Base-by-base conservation (phyloP, 345 rosid genomes). In the Arabidopsis suecica region DNA sequence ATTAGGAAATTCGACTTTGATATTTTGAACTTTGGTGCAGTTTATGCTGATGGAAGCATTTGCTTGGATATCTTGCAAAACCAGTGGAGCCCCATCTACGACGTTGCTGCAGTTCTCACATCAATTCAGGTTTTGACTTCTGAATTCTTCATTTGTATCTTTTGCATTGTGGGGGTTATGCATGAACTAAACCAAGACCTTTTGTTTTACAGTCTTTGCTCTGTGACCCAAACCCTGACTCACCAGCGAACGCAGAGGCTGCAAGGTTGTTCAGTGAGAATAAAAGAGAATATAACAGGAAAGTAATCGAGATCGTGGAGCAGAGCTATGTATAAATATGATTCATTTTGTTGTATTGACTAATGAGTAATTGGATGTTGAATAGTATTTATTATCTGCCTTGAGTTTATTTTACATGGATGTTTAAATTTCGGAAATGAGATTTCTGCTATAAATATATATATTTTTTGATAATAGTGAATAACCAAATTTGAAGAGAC, bases 31-130 rank as follows among this genome's bases (percentile, higher is more conserved):
- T 47, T 62, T 53, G 65, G 38, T 68, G 73, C 81, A 89, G 95
- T 89, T 68, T 89, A 89, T 74, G 92, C 92, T 0, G 95, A 89
- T 85, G 92, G 95, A 72, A 87, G 91, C 71, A 89, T 89, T 57
- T 89, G 95, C 73, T 80, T 89, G 84, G 92, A 86, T 78, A 89
- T 89, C 65, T 82, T 89, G 66, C 95, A 87, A 80, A 89, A 87
- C 63, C 87, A 89, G 69, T 89, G 95, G 95, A 86, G 89, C 65
- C 96, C 96, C 1, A 89, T 89, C 28, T 87, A 89, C n/a, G 90
- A 89, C 34, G 92, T 88, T 1, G 83, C 96, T 18, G 90, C 96
- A 1, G 82, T 89, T 68, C 87, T 89, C 63, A 89, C 96, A 28
- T 89, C 96, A 13, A 88, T 89, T 72, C 96, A 87, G 95, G 95